Base-by-base conservation (phyloP, 176 grass and related monocot species). In the Areca catechu region DNA sequence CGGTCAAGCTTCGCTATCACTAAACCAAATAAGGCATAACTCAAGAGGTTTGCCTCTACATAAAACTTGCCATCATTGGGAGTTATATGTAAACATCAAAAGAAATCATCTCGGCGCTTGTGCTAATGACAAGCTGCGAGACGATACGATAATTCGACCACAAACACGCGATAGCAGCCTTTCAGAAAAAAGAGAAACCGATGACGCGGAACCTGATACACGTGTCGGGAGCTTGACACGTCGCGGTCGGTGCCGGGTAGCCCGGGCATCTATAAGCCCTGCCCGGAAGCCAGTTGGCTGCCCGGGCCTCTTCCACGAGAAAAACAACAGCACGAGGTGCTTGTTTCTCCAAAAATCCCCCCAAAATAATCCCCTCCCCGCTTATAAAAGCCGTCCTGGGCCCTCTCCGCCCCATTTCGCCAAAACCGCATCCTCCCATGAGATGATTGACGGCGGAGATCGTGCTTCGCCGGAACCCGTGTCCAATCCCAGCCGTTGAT, bases 171-270 rank as follows among this genome's bases (percentile, higher is more conserved):
- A 43, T 9, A 43, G 34, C 34, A 43, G 34, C 7, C 34, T 43
- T 43, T 43, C 34, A 43, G 10, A 43, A 9, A 12, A 43, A 43
- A 43, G 34, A 12, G 10, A 43, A 14, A 1, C 30, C 7, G 30
- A 34, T 34, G 54, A 29, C 47, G 54, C 19, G 19, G 1, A 7
- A 48, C n/a, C 72, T 10, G 1, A 22, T 27, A 85, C 82, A 86
- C 76, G 87, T 77, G 78, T 77, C 74, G 19, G 0, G 6, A 1
- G 19, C 50, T 53, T 27, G 66, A 61, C 55, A 77, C 60, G 60
- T 85, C 68, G 71, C 72, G 20, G 16, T 69, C 50, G 5, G 56
- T 24, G 24, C 63, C 29, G 48, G 1, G 56, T 50, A 58, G 7
- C 43, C 16, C 62, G 48, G 50, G 62, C 14, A 24, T 19, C 20